Evolutionary conservation across 495 filamentous ascomycete species (phyloP), one percentile per base, ranked within the genome.

Genomic region (Bombardia bombarda): DNA sequence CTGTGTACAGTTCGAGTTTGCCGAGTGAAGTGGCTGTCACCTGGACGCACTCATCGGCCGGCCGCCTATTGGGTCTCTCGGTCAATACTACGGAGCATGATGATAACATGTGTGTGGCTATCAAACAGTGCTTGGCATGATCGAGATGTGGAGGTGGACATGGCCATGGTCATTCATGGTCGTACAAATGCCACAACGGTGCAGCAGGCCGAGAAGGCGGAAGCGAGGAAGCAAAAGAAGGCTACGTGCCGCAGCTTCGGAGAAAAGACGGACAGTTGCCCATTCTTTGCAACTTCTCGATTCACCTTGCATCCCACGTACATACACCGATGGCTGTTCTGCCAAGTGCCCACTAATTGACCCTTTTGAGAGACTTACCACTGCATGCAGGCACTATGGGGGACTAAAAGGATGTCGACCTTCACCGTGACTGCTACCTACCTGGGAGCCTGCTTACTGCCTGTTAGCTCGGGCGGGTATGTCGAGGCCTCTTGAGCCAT

Each of bases 401-500:
- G n/a, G n/a, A n/a, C n/a, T n/a, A n/a, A n/a, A n/a, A n/a, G n/a
- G n/a, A n/a, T n/a, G n/a, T n/a, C n/a, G n/a, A n/a, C n/a, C n/a
- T n/a, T n/a, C n/a, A n/a, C n/a, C n/a, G n/a, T n/a, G n/a, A n/a
- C n/a, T n/a, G n/a, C n/a, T n/a, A n/a, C n/a, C n/a, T n/a, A n/a
- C n/a, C n/a, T n/a, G n/a, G n/a, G n/a, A n/a, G n/a, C n/a, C n/a
- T n/a, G n/a, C n/a, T n/a, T 34, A 6, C 3, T 28, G 23, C 24
- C 18, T 17, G 14, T 20, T 62, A 62, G 63, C 58, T 56, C 26
- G 50, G 61, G 66, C 64, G 61, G 61, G 58, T 67, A 69, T 50
- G 59, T 52, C 53, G 37, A 44, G n/a, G n/a, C n/a, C n/a, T n/a
- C n/a, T n/a, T n/a, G 28, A 32, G 46, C 43, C 24, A 41, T 36